These are phyloP conservation scores for Lyophyllum semitale DNA, from an alignment of 768 basidiomycete genomes.

Conservation along the genomic window DNA sequence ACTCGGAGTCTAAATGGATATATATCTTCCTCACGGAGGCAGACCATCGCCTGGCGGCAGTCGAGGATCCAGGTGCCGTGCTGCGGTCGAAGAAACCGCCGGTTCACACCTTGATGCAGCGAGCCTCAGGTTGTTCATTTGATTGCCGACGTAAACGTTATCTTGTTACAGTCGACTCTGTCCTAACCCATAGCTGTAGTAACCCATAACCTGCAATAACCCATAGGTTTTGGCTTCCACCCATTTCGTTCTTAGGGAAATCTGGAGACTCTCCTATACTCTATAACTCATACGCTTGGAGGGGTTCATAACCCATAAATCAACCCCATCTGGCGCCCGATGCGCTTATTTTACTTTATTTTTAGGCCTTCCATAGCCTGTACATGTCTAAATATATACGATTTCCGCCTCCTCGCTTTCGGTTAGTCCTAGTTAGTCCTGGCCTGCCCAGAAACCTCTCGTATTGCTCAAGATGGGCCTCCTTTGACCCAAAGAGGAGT, in stretches of 20 bases:
- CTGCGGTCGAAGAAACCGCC: no score
- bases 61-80: no score
- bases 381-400: not conserved
- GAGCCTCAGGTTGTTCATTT: no score
- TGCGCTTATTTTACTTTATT: no score
- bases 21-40: no score
- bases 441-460: no score
- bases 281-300: not conserved
- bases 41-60: no score
- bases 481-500: not conserved
- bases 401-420: no score
- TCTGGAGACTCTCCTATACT: not conserved
- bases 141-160: no score
- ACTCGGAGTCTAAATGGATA: no score
- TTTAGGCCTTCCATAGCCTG: not conserved
- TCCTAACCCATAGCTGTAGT: not conserved
- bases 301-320: not conserved
- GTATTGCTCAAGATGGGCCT: not conserved
- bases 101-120: no score
- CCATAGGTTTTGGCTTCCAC: not conserved
- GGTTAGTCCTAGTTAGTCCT: no score
- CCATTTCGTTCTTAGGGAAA: not conserved
- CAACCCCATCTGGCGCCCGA: not conserved
- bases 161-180: conserved; percentile 5
- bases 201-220: not conserved